Conservation (phyloP, 2,329 filamentous ascomycete genomes). For the Diaporthe humulicola region DNA sequence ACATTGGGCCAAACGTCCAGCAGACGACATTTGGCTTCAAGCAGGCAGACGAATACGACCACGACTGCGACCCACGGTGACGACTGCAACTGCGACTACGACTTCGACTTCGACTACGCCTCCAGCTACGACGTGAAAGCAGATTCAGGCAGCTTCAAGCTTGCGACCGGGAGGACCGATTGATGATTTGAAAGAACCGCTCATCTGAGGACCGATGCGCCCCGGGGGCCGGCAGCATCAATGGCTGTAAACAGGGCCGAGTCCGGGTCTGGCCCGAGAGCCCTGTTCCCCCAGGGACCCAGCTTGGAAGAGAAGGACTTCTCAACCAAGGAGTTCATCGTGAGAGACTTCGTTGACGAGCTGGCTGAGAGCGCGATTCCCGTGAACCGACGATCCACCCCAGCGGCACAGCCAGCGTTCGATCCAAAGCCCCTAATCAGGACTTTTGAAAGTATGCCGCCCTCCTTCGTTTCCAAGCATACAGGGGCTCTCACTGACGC, state of each 20-base stretch:
- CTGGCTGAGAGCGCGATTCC: constrained; percentile 88
- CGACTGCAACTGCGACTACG: neutral
- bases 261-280: constrained; percentile 63
- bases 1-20: constrained; percentile 11
- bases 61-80: neutral
- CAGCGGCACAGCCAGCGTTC: constrained; percentile 73
- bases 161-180: neutral
- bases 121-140: constrained; percentile 1
- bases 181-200: constrained; percentile 23
- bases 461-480: neutral
- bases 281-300: constrained; percentile 82
- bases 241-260: constrained; percentile 50
- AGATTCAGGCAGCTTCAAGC: neutral
- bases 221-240: constrained; percentile 57
- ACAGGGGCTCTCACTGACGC: constrained; percentile 45
- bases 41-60: constrained; percentile 1
- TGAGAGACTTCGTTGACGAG: constrained; percentile 96
- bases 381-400: constrained; percentile 82
- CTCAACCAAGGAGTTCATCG: constrained; percentile 93
- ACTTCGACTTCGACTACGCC: neutral
- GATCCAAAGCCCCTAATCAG: constrained; percentile 97
- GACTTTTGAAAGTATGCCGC: constrained; percentile 81
- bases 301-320: constrained; percentile 91
- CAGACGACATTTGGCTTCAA: constrained; percentile 9
- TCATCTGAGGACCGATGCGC: constrained; percentile 39